phyloP scores from a whole-genome alignment of 129 eudicot species.

The Scalesia atractyloides region DNA sequence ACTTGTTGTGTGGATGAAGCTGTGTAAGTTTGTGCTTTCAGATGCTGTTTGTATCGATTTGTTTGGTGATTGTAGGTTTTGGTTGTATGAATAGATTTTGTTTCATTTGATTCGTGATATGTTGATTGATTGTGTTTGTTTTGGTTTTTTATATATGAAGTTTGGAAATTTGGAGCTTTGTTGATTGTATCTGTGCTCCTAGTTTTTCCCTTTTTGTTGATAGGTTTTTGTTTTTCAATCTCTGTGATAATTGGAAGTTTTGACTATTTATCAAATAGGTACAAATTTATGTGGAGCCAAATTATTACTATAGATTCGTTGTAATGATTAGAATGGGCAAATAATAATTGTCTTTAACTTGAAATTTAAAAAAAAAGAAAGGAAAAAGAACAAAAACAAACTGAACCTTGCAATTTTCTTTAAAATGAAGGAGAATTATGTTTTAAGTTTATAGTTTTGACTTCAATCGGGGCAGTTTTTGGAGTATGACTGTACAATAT shows the following conservation, averaged over 20 bases:
- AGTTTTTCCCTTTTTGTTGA: neutral
- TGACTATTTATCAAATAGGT: constrained; percentile 12
- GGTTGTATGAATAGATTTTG: neutral
- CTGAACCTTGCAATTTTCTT: neutral
- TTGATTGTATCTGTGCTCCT: neutral
- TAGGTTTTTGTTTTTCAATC: neutral
- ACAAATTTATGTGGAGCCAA: constrained; percentile 1
- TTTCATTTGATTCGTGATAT: constrained; percentile 12
- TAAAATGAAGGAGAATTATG: neutral
- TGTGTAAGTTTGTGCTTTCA: neutral
- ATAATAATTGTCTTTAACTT: constrained; percentile 2
- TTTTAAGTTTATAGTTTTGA: neutral
- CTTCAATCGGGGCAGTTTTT: constrained; percentile 1
- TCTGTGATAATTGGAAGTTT: constrained; percentile 19
- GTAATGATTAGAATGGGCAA: constrained; percentile 11
- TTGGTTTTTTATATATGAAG: neutral
- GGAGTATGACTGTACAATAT: constrained; percentile 11
- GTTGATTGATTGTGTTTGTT: constrained; percentile 20
- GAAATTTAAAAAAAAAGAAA: neutral
- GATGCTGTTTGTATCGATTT: constrained; percentile 15
- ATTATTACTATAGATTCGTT: constrained; percentile 7
- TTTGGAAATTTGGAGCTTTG: constrained; percentile 11
- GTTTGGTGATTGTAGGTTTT: neutral
- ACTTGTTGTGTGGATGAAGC: neutral
- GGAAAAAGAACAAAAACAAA: neutral